Evolutionary conservation across 2,329 filamentous ascomycete species (phyloP), one percentile per base, ranked within the genome.

Genomic region (Hypoxylon sp.): DNA sequence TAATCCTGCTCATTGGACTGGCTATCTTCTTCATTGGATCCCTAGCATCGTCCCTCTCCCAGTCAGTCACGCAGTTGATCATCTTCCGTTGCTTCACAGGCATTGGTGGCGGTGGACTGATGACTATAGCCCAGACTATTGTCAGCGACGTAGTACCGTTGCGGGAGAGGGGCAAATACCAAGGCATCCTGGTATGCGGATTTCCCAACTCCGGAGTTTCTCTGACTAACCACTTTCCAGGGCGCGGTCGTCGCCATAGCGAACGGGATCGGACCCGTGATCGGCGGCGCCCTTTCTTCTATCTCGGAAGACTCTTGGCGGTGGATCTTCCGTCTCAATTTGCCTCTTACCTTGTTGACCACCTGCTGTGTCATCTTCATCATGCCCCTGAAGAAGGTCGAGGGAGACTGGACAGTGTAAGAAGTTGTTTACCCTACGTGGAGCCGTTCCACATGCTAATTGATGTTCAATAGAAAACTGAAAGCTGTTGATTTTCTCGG

Each of bases 341-440:
- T 89, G 5, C 86, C 86, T 0, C 75, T 89, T 22, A 86, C 85
- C 0, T 78, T 81, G 0, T 63, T 88, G 0, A 83, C 84, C 0
- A 85, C 84, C 0, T 46, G 80, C 0, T 81, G 80, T 31, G 84
- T 87, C 10, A 61, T 88, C 0, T 86, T 87, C 72, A 85, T 87
- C 71, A 88, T 89, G 86, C 86, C 86, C 0, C 71, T 89, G 44
- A 86, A 85, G 48, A 85, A 83, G 54, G 85, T 88, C 0, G 77
- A 84, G 17, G 86, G 85, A 0, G 79, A 85, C 37, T 88, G 86
- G 85, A 81, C 76, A 70, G 17, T 81, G 81, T 82, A 53, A 70
- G 79, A 13, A n/a, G 3, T 7, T 73, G 17, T 11, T 44, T 5
- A 2, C 33, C 14, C 49, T 13, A 4, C 37, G 3, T 33, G 6